Base-by-base conservation (phyloP, 2,329 filamentous ascomycete species). In the Penicillium decumbens region DNA sequence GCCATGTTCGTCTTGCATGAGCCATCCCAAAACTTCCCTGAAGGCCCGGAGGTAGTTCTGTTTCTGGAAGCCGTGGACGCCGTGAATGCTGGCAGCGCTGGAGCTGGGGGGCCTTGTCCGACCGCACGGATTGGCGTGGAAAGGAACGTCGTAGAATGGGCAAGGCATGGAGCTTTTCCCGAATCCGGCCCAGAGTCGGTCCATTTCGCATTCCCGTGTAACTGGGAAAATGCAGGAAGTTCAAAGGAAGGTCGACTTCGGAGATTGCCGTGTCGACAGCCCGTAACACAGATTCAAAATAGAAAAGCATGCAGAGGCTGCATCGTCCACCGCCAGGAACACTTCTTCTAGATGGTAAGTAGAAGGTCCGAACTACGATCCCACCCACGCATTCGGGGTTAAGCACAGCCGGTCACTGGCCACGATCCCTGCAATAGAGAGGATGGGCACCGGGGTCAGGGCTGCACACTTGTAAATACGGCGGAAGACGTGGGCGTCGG, bases 321-420 rank as follows among this genome's bases (percentile, higher is more conserved):
- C 54, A 51, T 46, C 40, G 54, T 49, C 54, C 57, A 61, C 58
- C 58, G 58, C 58, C 52, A 57, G 58, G 54, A 51, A 58, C 54
- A 49, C 59, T 53, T 58, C 38, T 66, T 65, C 62, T 60, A 65
- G 61, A 64, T 55, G 54, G 58, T 63, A 54, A 57, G 54, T 59
- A 58, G 59, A 63, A 65, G 53, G 51, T 53, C 63, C 48, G 24
- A 46, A 50, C 48, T 51, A 43, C 49, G 54, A 53, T 56, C 42
- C 50, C 50, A 57, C 49, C 54, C 56, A 58, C 45, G 48, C 55
- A 63, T 64, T 54, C 46, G 60, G 59, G 57, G 49, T 38, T 5
- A 4, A 47, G 8, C 24, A 39, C 12, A 43, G 42, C 9, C 33
- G 41, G 10, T 57, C 43, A 60, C 15, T 60, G 57, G 58, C 24